Evolutionary conservation across 2,329 filamentous ascomycete genomes (phyloP).

Genomic region (Cryphonectria parasitica): DNA sequence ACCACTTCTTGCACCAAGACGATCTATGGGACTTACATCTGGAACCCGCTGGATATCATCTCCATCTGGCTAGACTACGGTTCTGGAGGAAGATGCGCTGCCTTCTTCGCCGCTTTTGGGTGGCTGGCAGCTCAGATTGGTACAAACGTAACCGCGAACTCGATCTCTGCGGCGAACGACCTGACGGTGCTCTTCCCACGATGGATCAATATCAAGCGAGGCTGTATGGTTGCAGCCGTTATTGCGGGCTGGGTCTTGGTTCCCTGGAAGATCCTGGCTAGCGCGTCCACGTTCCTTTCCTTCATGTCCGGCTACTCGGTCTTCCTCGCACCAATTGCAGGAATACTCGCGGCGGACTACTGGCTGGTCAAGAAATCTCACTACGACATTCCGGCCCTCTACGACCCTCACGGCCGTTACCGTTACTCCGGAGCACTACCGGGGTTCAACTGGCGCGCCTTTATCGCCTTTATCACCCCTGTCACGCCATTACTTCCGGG

Average conservation of each 20-base stretch:
- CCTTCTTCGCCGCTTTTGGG: slow-evolving; percentile 52
- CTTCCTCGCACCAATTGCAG: slow-evolving; percentile 42
- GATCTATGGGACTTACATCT: slow-evolving; percentile 54
- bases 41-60: slow-evolving; percentile 54
- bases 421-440: slow-evolving; percentile 35
- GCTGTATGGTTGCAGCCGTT: slow-evolving; percentile 59
- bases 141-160: slow-evolving; percentile 61
- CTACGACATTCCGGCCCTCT: slow-evolving; percentile 47
- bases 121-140: slow-evolving; percentile 61
- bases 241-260: slow-evolving; percentile 57
- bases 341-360: slow-evolving; percentile 43
- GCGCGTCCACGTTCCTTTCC: slow-evolving; percentile 43
- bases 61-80: slow-evolving; percentile 49
- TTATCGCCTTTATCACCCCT: slow-evolving; percentile 35
- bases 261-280: slow-evolving; percentile 60
- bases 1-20: slow-evolving; percentile 58
- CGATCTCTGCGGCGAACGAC: slow-evolving; percentile 57
- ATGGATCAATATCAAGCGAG: slow-evolving; percentile 59
- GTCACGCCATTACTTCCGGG: slow-evolving; percentile 35
- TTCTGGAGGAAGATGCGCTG: slow-evolving; percentile 46
- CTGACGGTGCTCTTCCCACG: slow-evolving; percentile 57
- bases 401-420: slow-evolving; percentile 47
- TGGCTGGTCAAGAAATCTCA: slow-evolving; percentile 36
- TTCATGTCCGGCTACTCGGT: slow-evolving; percentile 57
- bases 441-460: slow-evolving; percentile 42